Evolutionary conservation across 2,329 filamentous ascomycete species (phyloP).

Genomic region (Talaromyces sp.): DNA sequence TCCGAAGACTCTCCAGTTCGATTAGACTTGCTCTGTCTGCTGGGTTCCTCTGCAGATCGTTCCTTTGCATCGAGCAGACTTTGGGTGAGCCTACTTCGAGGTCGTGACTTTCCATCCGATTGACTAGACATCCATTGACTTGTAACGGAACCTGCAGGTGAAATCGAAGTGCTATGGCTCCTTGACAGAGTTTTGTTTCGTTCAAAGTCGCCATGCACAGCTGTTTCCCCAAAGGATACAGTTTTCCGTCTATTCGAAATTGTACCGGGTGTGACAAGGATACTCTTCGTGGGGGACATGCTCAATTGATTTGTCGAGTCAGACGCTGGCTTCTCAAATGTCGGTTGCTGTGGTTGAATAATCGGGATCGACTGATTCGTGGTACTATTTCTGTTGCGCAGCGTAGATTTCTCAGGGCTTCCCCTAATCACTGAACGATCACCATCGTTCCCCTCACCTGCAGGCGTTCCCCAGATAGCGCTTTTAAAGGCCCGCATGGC

Average conservation of each 20-base stretch:
- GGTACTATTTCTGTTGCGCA: not conserved
- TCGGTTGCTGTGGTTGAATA: constrained; percentile 24
- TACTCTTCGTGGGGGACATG: constrained; percentile 58
- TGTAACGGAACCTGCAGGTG: constrained; percentile 48
- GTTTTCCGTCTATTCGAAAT: constrained; percentile 56
- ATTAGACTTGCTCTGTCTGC: constrained; percentile 25
- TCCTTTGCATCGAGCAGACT: constrained; percentile 41
- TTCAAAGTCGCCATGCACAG: constrained; percentile 56
- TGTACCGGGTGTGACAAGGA: constrained; percentile 62
- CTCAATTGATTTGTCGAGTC: constrained; percentile 31
- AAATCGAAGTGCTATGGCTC: constrained; percentile 47
- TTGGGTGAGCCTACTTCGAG: constrained; percentile 41
- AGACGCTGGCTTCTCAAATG: constrained; percentile 23
- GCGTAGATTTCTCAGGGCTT: not conserved
- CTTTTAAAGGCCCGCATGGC: constrained; percentile 65
- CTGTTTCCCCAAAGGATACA: constrained; percentile 58
- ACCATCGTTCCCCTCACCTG: constrained; percentile 42
- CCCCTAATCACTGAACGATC: constrained; percentile 12
- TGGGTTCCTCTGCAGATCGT: constrained; percentile 20
- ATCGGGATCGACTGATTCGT: constrained; percentile 9
- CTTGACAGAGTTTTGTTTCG: constrained; percentile 43
- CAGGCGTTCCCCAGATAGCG: constrained; percentile 62
- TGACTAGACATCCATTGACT: constrained; percentile 39
- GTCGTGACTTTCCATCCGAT: constrained; percentile 32
- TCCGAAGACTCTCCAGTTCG: constrained; percentile 19